phyloP scores from a whole-genome alignment of 2,329 filamentous ascomycete genomes.

The Colletotrichum eremochloae region DNA sequence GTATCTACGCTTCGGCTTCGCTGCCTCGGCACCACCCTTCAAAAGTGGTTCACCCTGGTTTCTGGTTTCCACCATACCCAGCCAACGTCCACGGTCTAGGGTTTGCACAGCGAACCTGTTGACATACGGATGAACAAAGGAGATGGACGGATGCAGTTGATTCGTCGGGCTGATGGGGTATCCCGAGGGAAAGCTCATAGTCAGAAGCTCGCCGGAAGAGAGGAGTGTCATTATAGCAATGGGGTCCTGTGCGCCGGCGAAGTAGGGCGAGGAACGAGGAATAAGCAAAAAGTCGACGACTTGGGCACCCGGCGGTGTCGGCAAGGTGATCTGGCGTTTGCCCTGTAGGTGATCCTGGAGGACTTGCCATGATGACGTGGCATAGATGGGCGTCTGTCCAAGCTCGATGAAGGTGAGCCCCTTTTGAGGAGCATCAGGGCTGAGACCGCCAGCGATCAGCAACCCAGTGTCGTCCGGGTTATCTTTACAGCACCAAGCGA shows the following conservation, averaged over 20 bases:
- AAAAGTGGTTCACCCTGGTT: conserved; percentile 83
- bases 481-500: conserved; percentile 93
- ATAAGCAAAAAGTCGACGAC: conserved; percentile 86
- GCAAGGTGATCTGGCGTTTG: conserved; percentile 79
- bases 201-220: conserved; percentile 88
- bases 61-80: conserved; percentile 89
- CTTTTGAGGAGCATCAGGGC: conserved; percentile 75
- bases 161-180: conserved; percentile 93
- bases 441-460: conserved; percentile 85
- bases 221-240: conserved; percentile 85
- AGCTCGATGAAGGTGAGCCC: conserved; percentile 92
- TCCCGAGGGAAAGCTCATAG: conserved; percentile 91
- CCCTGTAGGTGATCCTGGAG: conserved; percentile 83
- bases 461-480: conserved; percentile 95
- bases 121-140: conserved; percentile 91
- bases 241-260: conserved; percentile 88
- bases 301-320: conserved; percentile 82
- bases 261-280: conserved; percentile 86
- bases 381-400: conserved; percentile 88
- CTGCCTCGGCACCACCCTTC: conserved; percentile 81
- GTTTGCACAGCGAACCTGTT: conserved; percentile 78
- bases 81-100: conserved; percentile 85
- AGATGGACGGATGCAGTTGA: conserved; percentile 88
- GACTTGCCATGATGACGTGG: conserved; percentile 90
- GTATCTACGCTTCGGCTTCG: conserved; percentile 78